Evolutionary conservation across 768 basidiomycete genomes (phyloP).

Genomic region (Psilocybe cubensis): DNA sequence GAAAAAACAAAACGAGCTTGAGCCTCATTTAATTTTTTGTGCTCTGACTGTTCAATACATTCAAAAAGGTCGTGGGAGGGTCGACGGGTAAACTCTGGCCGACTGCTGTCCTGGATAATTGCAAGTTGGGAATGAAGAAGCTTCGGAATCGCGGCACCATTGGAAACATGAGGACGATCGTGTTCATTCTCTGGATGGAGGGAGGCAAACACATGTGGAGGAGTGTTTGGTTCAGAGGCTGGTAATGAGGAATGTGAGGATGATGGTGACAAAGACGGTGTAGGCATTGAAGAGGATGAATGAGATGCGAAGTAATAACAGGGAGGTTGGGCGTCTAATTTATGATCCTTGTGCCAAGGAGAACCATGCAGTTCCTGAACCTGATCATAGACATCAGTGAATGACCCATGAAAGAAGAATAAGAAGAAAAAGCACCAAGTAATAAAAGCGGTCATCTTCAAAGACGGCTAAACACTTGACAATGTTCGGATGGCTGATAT

Average conservation of each 20-base stretch:
- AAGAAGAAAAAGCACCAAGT: conserved; percentile 62
- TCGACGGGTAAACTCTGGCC: conserved; percentile 61
- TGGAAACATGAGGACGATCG: conserved; percentile 3
- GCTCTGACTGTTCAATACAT: conserved; percentile 86
- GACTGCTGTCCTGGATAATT: conserved; percentile 21
- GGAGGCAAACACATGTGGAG: conserved; percentile 23
- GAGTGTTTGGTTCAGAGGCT: conserved; percentile 30
- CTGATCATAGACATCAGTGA: conserved; percentile 39
- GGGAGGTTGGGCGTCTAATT: conserved; percentile 24
- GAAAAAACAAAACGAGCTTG: conserved; percentile 83
- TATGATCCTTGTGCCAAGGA: conserved; percentile 71
- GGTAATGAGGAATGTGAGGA: conserved; percentile 33
- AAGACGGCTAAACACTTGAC: conserved; percentile 84
- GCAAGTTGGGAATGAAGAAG: conserved; percentile 24
- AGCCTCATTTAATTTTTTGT: conserved; percentile 77
- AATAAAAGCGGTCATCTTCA: conserved; percentile 85
- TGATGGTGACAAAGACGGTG: conserved; percentile 60
- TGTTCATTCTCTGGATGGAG: conserved; percentile 16
- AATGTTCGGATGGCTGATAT: conserved; percentile 79
- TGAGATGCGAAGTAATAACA: conserved; percentile 22
- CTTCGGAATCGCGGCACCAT: conserved; percentile 19
- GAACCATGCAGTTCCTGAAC: conserved; percentile 93
- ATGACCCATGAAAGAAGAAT: background rate
- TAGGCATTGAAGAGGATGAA: conserved; percentile 33
- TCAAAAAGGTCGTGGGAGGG: conserved; percentile 94